Conservation (phyloP, 1,139 yeast genomes). For the Hansenula lynferdii region DNA sequence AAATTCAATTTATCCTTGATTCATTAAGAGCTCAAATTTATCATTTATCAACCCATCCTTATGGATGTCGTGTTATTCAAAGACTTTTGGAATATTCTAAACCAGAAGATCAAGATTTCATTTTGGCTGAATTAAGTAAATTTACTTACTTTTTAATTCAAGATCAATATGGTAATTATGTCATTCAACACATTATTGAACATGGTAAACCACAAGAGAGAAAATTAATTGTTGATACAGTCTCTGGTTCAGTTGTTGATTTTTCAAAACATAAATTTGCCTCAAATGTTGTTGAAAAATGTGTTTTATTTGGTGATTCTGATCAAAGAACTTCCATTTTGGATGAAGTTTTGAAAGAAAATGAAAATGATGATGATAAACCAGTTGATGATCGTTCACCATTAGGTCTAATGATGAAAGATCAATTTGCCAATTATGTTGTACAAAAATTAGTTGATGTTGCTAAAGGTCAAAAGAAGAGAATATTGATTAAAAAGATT, state of each 20-base stretch:
- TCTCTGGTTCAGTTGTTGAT: conserved; percentile 59
- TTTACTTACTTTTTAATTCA: conserved; percentile 77
- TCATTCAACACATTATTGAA: conserved; percentile 91
- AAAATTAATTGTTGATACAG: conserved; percentile 42
- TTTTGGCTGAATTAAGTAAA: conserved; percentile 66
- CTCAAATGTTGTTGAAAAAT: conserved; percentile 94
- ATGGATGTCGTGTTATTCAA: conserved; percentile 97
- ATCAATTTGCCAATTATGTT: conserved; percentile 96
- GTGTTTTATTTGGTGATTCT: conserved; percentile 68
- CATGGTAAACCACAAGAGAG: conserved; percentile 48
- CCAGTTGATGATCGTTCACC: conserved; percentile 55
- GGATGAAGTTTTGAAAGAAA: conserved; percentile 29
- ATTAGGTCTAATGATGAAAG: conserved; percentile 88
- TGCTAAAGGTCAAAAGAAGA: conserved; percentile 64
- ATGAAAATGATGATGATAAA: conserved; percentile 28
- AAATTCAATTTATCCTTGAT: conserved; percentile 66
- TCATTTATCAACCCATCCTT: conserved; percentile 90
- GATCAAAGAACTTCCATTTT: conserved; percentile 61
- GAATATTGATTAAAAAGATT: conserved; percentile 40
- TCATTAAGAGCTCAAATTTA: conserved; percentile 77
- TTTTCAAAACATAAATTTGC: conserved; percentile 96
- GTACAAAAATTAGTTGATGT: conserved; percentile 91
- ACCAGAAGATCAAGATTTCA: conserved; percentile 54
- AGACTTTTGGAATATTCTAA: conserved; percentile 73
- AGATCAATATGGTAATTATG: conserved; percentile 97